These are phyloP conservation scores for Pilaira anomala DNA, from an alignment of 192 early-diverging fungal species.

Conservation along the genomic window DNA sequence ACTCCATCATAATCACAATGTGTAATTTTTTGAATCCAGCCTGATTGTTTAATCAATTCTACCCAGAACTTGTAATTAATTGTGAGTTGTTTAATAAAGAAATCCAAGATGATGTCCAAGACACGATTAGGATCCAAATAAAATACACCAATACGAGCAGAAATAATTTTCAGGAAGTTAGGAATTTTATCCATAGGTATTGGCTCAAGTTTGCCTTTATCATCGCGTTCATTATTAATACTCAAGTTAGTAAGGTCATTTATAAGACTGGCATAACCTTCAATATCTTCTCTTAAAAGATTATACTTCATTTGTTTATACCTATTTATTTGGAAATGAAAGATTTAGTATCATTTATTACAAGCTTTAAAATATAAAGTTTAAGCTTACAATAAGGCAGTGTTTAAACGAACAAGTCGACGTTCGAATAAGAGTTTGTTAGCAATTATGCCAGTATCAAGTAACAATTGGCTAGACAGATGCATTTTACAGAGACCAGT, in stretches of 20 bases:
- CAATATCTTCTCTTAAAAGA: slow-evolving; percentile 72
- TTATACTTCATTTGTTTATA: slow-evolving; percentile 87
- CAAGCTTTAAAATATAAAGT: neutral
- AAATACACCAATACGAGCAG: slow-evolving; percentile 51
- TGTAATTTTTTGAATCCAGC: slow-evolving; percentile 36
- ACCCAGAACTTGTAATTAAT: slow-evolving; percentile 71
- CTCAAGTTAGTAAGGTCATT: slow-evolving; percentile 42
- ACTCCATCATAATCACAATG: neutral
- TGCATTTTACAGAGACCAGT: slow-evolving; percentile 23
- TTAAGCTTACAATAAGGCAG: slow-evolving; percentile 35
- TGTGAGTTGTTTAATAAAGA: slow-evolving; percentile 67
- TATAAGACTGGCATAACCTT: slow-evolving; percentile 77
- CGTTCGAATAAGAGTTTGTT: slow-evolving; percentile 26
- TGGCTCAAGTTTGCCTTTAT: slow-evolving; percentile 5
- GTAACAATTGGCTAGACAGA: slow-evolving; percentile 27
- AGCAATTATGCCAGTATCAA: slow-evolving; percentile 22
- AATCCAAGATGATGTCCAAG: slow-evolving; percentile 70
- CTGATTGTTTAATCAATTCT: slow-evolving; percentile 52
- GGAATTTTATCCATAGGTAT: slow-evolving; percentile 24
- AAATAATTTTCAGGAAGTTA: slow-evolving; percentile 16
- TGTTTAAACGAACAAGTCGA: slow-evolving; percentile 35
- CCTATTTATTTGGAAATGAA: slow-evolving; percentile 15
- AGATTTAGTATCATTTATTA: neutral
- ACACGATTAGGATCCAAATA: slow-evolving; percentile 84
- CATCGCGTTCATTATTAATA: slow-evolving; percentile 22